Conservation (phyloP, 139 green algal genomes). For the Tetraselmis striata region DNA sequence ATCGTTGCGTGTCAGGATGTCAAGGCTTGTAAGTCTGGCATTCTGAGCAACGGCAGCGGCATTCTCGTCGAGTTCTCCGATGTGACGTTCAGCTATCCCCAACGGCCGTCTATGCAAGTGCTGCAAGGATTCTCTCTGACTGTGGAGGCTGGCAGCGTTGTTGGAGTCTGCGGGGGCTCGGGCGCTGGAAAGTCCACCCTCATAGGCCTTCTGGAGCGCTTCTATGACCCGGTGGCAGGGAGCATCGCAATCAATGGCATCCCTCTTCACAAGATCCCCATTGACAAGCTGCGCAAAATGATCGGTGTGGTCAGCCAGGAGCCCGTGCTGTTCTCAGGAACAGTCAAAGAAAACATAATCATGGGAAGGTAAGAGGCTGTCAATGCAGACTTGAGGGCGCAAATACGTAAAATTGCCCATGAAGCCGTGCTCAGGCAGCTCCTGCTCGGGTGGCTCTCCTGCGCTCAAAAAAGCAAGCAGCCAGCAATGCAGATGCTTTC, state of each 20-base stretch:
- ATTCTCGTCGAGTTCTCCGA: background rate
- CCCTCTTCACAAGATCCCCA: background rate
- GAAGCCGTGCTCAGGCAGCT: no score
- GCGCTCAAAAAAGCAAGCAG: no score
- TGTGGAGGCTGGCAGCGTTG: background rate
- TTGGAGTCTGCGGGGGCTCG: background rate
- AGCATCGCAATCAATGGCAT: slow-evolving; percentile 4
- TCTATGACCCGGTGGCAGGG: slow-evolving; percentile 39
- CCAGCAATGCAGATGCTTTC: no score
- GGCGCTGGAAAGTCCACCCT: slow-evolving; percentile 19
- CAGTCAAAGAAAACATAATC: slow-evolving; percentile 7
- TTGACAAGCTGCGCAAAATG: slow-evolving; percentile 10
- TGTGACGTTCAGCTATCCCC: background rate
- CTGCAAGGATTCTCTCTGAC: background rate
- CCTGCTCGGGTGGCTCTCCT: no score
- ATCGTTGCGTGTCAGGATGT: background rate
- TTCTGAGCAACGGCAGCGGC: background rate
- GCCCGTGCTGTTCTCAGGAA: slow-evolving; percentile 28
- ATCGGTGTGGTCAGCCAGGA: slow-evolving; percentile 37
- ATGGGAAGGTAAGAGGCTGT: background rate
- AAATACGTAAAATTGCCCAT: no score
- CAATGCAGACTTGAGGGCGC: no score
- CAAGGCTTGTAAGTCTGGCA: background rate
- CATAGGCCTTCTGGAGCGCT: slow-evolving; percentile 43
- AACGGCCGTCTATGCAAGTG: background rate